phyloP scores from a whole-genome alignment of 1,284 basidiomycete genomes.

The Boletus semigastroideus region DNA sequence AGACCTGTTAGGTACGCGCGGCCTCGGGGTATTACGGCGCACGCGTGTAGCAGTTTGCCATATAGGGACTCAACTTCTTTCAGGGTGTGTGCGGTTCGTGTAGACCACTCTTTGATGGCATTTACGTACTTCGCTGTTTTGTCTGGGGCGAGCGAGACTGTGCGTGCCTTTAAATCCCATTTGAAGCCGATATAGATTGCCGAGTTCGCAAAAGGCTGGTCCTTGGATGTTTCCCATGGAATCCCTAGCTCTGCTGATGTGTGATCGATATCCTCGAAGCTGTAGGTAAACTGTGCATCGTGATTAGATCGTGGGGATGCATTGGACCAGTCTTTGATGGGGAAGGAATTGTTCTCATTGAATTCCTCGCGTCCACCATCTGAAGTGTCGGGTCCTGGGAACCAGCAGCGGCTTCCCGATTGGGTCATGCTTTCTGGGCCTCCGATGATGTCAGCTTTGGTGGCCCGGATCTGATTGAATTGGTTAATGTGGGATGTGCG shows the following conservation, averaged over 20 bases:
- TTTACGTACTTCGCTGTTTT: too few relatives aligned
- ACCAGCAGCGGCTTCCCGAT: too few relatives aligned
- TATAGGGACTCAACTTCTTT: constrained; percentile 6
- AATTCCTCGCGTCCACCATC: too few relatives aligned
- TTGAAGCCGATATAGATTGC: constrained; percentile 1
- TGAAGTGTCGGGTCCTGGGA: too few relatives aligned
- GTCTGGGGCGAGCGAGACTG: background rate
- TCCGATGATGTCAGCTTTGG: too few relatives aligned
- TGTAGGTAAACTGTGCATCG: background rate
- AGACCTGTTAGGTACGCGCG: background rate
- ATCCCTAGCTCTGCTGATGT: background rate
- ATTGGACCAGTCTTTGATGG: background rate
- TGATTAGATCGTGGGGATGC: background rate
- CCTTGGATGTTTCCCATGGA: background rate
- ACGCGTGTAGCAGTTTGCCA: constrained; percentile 10
- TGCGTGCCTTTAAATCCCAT: background rate
- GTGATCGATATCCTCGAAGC: background rate
- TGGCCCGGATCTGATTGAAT: too few relatives aligned
- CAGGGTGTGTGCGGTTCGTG: background rate
- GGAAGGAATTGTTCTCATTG: too few relatives aligned
- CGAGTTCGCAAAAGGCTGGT: background rate
- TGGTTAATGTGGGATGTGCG: too few relatives aligned
- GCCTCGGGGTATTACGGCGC: background rate
- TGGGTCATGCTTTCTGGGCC: too few relatives aligned
- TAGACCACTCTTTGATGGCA: too few relatives aligned